Evolutionary conservation across 164 flowering plant species (phyloP).

Genomic region (Berberis thunbergii): DNA sequence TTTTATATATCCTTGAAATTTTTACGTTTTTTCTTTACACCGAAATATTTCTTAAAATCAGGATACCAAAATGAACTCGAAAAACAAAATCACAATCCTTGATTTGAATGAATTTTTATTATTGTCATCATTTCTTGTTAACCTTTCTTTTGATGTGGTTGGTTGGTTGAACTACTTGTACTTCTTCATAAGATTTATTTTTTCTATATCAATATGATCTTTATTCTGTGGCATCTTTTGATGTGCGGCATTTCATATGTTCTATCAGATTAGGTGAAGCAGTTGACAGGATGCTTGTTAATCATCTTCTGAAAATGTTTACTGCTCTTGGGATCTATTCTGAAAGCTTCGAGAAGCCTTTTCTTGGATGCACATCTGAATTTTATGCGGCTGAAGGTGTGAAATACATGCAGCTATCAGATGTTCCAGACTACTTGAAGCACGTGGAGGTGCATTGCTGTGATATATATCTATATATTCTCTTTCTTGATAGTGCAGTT

Average conservation of each 20-base stretch:
- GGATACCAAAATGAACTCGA: too few species aligned
- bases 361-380: constrained; percentile 86
- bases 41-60: too few species aligned
- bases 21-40: too few species aligned
- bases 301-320: constrained; percentile 97
- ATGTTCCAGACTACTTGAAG: constrained; percentile 93
- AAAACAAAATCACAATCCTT: too few species aligned
- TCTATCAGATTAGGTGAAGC: constrained; percentile 84
- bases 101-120: too few species aligned
- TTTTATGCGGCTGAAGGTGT: constrained; percentile 98
- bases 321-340: constrained; percentile 87
- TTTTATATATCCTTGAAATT: too few species aligned
- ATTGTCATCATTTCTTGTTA: too few species aligned
- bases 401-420: constrained; percentile 94
- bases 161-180: not conserved
- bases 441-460: constrained; percentile 79
- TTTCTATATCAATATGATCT: not conserved
- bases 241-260: not conserved
- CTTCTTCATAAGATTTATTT: not conserved
- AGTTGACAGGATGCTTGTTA: constrained; percentile 79
- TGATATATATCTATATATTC: not conserved
- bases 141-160: too few species aligned
- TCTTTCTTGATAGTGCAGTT: too few species aligned
- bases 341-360: constrained; percentile 95
- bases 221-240: not conserved